A percentile compares a stretch with the other conserved stretches of the same genome.
phyloP scores from a whole-genome alignment of 805 yeast species.

The Phaffomyces antillensis region DNA sequence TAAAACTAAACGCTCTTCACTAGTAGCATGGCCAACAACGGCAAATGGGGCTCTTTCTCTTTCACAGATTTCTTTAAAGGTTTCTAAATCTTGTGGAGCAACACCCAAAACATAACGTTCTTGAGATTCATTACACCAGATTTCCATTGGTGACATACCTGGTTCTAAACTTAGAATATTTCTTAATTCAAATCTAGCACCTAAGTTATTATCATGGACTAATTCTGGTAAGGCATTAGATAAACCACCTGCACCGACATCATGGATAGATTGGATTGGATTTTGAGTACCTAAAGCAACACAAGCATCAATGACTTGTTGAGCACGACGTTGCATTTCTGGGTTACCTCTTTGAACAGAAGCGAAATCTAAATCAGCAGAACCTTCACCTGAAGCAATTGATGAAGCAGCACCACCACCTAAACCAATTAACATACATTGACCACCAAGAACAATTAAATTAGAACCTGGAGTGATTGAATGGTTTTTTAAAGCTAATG shows the following conservation, averaged over 20 bases:
- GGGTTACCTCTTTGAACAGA: constrained; percentile 99
- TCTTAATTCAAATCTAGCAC: constrained; percentile 89
- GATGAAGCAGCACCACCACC: constrained; percentile 99
- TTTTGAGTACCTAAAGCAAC: constrained; percentile 64
- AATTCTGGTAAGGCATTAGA: constrained; percentile 96
- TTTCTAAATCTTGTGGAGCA: constrained; percentile 62
- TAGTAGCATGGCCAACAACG: constrained; percentile 90
- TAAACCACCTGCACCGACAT: constrained; percentile 99
- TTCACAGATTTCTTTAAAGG: constrained; percentile 73
- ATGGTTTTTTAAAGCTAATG: constrained; percentile 78
- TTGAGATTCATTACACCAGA: constrained; percentile 99
- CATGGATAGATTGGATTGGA: constrained; percentile 94
- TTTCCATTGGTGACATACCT: constrained; percentile 99
- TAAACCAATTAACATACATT: constrained; percentile 93
- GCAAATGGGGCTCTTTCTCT: constrained; percentile 97
- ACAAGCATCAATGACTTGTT: constrained; percentile 95
- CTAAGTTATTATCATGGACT: constrained; percentile 94
- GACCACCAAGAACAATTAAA: constrained; percentile 94
- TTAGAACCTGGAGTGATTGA: constrained; percentile 88
- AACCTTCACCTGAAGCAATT: constrained; percentile 91
- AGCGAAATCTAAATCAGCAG: constrained; percentile 95
- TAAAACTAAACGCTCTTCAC: constrained; percentile 74
- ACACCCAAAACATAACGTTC: constrained; percentile 96
- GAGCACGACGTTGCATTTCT: constrained; percentile 98
- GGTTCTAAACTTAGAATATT: constrained; percentile 88